Evolutionary conservation across 163 green algal genomes (phyloP).

Genomic region (Scenedesmus sp.): DNA sequence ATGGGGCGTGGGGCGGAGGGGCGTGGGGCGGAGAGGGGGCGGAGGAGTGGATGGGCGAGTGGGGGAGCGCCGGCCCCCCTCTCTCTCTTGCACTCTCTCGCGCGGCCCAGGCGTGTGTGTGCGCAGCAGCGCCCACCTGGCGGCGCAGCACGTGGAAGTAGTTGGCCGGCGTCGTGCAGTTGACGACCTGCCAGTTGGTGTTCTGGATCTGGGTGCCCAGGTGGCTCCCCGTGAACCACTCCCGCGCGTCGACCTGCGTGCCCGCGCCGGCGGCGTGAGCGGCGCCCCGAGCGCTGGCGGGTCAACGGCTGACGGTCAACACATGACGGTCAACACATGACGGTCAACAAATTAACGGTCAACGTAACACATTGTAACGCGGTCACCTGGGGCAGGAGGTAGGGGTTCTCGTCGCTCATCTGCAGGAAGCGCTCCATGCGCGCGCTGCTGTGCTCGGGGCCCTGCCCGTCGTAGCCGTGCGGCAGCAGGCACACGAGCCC

Average conservation of each 20-base stretch:
- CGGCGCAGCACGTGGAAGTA: conserved; percentile 98
- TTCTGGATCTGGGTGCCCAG: conserved; percentile 92
- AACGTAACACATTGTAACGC: neutral
- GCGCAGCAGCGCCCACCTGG: conserved; percentile 60
- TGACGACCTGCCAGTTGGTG: conserved; percentile 96
- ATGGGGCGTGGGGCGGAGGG: too few relatives aligned
- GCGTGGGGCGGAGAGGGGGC: too few relatives aligned
- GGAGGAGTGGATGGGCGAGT: too few relatives aligned
- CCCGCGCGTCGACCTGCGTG: conserved; percentile 74
- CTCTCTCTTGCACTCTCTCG: neutral
- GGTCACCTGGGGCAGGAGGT: conserved; percentile 76
- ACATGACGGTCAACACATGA: neutral
- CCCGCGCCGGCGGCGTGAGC: neutral
- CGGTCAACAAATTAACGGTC: neutral
- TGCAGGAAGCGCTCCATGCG: conserved; percentile 95
- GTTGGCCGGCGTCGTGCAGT: conserved; percentile 98
- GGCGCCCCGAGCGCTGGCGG: too few relatives aligned
- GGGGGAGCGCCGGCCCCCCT: too few relatives aligned
- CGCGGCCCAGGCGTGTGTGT: neutral
- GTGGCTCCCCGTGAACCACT: conserved; percentile 90
- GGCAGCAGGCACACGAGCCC: conserved; percentile 92
- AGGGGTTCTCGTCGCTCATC: conserved; percentile 95
- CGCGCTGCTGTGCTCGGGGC: conserved; percentile 93
- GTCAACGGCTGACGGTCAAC: neutral
- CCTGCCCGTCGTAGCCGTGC: conserved; percentile 94